Conservation (phyloP, 225 moss, liverwort and hornwort species). For the Polytrichum commune region DNA sequence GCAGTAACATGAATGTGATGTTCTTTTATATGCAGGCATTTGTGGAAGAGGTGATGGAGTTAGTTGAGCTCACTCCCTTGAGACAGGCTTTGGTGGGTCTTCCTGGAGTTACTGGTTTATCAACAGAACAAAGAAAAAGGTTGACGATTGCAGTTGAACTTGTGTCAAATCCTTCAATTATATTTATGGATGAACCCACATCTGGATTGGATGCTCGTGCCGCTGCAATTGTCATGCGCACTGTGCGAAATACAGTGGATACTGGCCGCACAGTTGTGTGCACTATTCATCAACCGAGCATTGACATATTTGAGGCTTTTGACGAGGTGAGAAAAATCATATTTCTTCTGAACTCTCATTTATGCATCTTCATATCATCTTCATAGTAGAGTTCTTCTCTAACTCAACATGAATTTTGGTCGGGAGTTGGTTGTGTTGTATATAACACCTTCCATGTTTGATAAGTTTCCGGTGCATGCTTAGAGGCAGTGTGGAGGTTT, state of each 20-base stretch:
- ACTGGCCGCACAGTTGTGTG: slow-evolving; percentile 75
- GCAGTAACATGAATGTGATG: neutral
- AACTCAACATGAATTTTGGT: too few relatives aligned
- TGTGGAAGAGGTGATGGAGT: slow-evolving; percentile 80
- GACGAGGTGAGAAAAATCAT: slow-evolving; percentile 15
- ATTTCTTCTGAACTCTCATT: too few relatives aligned
- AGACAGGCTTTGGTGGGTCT: slow-evolving; percentile 64
- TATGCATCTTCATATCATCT: too few relatives aligned
- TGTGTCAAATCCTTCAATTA: slow-evolving; percentile 81
- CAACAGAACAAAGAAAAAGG: slow-evolving; percentile 77
- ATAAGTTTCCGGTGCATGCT: too few relatives aligned
- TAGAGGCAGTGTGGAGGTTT: too few relatives aligned
- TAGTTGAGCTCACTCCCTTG: slow-evolving; percentile 54
- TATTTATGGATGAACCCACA: slow-evolving; percentile 90
- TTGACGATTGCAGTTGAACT: slow-evolving; percentile 83
- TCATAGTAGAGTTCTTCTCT: too few relatives aligned
- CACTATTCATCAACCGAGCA: slow-evolving; percentile 71
- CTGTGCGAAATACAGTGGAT: slow-evolving; percentile 56
- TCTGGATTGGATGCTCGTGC: slow-evolving; percentile 61
- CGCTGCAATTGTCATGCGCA: slow-evolving; percentile 65
- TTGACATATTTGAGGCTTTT: slow-evolving; percentile 51
- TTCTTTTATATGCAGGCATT: slow-evolving; percentile 52
- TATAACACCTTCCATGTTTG: too few relatives aligned
- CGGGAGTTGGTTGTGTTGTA: too few relatives aligned
- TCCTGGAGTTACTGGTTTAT: slow-evolving; percentile 72